phyloP scores from a whole-genome alignment of 1,284 basidiomycete species.

The Microbotryum violaceum region DNA sequence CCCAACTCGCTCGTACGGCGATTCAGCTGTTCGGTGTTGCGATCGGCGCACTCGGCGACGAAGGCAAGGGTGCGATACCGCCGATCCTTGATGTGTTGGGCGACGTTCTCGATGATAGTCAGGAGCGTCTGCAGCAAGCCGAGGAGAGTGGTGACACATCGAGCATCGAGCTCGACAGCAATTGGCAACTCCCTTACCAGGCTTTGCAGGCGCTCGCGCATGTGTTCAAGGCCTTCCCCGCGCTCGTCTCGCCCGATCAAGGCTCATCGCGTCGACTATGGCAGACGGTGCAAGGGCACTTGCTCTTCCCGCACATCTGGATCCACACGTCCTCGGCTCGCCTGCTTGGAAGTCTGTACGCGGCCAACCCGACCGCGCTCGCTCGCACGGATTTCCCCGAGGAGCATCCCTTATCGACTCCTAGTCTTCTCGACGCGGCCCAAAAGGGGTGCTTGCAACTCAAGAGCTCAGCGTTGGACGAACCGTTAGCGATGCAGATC shows the following conservation, averaged over 20 bases:
- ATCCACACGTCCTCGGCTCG: conserved; percentile 75
- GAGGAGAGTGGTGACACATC: conserved; percentile 44
- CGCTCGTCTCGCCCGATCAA: conserved; percentile 40
- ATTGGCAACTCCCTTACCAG: conserved; percentile 82
- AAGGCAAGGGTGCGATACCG: conserved; percentile 46
- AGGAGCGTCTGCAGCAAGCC: conserved; percentile 44
- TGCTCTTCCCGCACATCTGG: conserved; percentile 91
- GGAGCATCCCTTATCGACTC: conserved; percentile 49
- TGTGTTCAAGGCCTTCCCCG: conserved; percentile 54
- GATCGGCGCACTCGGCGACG: conserved; percentile 53
- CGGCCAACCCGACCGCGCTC: conserved; percentile 46
- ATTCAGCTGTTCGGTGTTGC: conserved; percentile 74
- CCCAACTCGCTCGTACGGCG: conserved; percentile 61
- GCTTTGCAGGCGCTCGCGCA: conserved; percentile 61
- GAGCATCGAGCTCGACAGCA: conserved; percentile 41
- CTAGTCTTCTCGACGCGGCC: conserved; percentile 62
- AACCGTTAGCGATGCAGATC: conserved; percentile 67
- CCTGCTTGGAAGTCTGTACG: conserved; percentile 65
- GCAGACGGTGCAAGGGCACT: conserved; percentile 56
- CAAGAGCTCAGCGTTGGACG: conserved; percentile 71
- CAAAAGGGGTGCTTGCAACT: conserved; percentile 71
- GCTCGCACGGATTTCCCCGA: conserved; percentile 43
- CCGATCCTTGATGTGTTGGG: conserved; percentile 57
- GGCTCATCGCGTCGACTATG: conserved; percentile 45
- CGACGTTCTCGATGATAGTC: conserved; percentile 49